These are phyloP conservation scores for Pugionium dolabratum DNA, from an alignment of 345 rosid genomes.

Conservation along the genomic window DNA sequence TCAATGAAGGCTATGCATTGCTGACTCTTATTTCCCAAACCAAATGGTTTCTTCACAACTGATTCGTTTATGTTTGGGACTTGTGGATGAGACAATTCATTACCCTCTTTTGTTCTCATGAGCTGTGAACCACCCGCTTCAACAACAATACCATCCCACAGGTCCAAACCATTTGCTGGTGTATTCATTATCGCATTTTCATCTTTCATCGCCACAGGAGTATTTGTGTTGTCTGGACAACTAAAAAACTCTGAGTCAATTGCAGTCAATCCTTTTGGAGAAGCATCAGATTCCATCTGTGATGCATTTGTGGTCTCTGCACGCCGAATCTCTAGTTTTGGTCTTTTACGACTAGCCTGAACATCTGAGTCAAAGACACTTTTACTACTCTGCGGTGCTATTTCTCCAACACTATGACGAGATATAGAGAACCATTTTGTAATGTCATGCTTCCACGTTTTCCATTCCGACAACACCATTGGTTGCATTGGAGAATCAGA, in stretches of 20 bases:
- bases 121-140: conserved; percentile 56
- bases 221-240: conserved; percentile 45
- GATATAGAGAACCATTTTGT: conserved; percentile 79
- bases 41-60: conserved; percentile 48
- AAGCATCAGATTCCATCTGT: conserved; percentile 51
- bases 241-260: conserved; percentile 62
- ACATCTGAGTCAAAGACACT: conserved; percentile 48
- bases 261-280: conserved; percentile 47
- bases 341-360: conserved; percentile 73
- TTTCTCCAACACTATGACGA: conserved; percentile 48
- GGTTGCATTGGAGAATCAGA: conserved; percentile 66
- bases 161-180: conserved; percentile 52
- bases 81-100: conserved; percentile 37
- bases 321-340: conserved; percentile 92
- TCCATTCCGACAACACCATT: conserved; percentile 84
- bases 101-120: conserved; percentile 35
- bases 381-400: conserved; percentile 46
- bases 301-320: conserved; percentile 68
- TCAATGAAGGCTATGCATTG: conserved; percentile 93
- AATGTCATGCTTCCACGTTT: conserved; percentile 95
- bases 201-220: conserved; percentile 42
- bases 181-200: conserved; percentile 42
- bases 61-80: conserved; percentile 36
- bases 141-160: conserved; percentile 75
- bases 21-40: conserved; percentile 64